Evolutionary conservation across 371 early-diverging fungal species (phyloP), one percentile per base, ranked within the genome.

Genomic region (Lichtheimia corymbifera): DNA sequence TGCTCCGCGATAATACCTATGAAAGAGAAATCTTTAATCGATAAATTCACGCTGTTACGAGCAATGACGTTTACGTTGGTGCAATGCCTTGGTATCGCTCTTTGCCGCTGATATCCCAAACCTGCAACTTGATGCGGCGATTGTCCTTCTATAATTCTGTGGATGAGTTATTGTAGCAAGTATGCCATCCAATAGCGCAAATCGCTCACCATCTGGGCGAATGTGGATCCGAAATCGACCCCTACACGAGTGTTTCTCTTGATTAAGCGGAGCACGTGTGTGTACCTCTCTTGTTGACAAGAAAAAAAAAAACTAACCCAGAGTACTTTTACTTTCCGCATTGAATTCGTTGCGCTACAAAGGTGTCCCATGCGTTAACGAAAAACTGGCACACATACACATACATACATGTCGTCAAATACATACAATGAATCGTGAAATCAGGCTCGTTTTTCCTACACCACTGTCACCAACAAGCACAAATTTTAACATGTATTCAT

Each of bases 281-380:
- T 51, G 51, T 15, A 51, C 51, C 20, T 68, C 65, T 28, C 28
- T 78, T 53, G 87, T 74, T 22, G 68, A 62, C 14, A 35, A 35
- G 35, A 35, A 22, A 22, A 35, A 22, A 22, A 35, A 4, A 40
- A n/a, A 28, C 59, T 62, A 59, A 62, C 99, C 99, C 65, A 99
- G 98, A 55, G 99, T 99, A n/a, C 98, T 95, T 75, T 97, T 97
- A 56, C 95, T 93, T 68, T 95, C 96, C 66, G 94, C 69, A 74
- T 90, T 92, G 83, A 98, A 98, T 75, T 96, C 96, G 80, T 97
- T 92, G 58, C 55, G 63, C 70, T 70, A 47, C 25, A 22, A 42
- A 20, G 28, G 28, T 42, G 24, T 25, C n/a, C 20, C 11, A 42
- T 17, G 22, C 41, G 42, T 49, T 22, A 24, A 35, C 22, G 22